These are phyloP conservation scores for Neoboletus magnificus DNA, from an alignment of 768 basidiomycete genomes.

Conservation along the genomic window DNA sequence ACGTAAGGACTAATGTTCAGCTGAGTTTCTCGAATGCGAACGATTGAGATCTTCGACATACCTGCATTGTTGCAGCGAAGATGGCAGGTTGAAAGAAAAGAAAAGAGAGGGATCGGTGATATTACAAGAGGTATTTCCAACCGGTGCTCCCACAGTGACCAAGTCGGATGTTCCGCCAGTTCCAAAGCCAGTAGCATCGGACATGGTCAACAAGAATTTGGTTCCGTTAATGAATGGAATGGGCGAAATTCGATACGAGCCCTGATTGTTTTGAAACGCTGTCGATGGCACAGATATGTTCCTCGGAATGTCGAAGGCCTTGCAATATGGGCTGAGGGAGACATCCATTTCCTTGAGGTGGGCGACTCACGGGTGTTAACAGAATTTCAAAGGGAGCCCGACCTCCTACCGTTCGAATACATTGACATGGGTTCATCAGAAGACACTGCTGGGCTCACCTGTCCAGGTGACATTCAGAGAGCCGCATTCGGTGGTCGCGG, in stretches of 20 bases:
- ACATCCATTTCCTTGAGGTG: not conserved
- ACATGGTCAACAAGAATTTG: slow-evolving; percentile 60
- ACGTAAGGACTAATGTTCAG: slow-evolving; percentile 39
- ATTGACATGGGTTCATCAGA: not conserved
- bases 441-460: slow-evolving; percentile 39
- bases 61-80: slow-evolving; percentile 61
- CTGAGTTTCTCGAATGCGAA: slow-evolving; percentile 2
- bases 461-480: slow-evolving; percentile 58
- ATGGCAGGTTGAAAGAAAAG: slow-evolving; percentile 50
- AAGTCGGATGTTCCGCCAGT: slow-evolving; percentile 57
- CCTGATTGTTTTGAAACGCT: slow-evolving; percentile 53
- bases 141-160: slow-evolving; percentile 45
- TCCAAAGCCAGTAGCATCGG: slow-evolving; percentile 66
- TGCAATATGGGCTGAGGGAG: slow-evolving; percentile 8
- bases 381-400: slow-evolving; percentile 47
- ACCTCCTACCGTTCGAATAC: slow-evolving; percentile 43
- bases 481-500: slow-evolving; percentile 53
- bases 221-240: slow-evolving; percentile 40
- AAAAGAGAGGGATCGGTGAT: slow-evolving; percentile 41
- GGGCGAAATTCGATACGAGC: slow-evolving; percentile 45
- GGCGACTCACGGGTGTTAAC: slow-evolving; percentile 48
- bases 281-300: slow-evolving; percentile 53
- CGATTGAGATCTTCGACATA: slow-evolving; percentile 24
- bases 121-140: slow-evolving; percentile 44
- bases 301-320: slow-evolving; percentile 53